Base-by-base conservation (phyloP, 2,329 filamentous ascomycete species). In the Talaromyces rugulosus region DNA sequence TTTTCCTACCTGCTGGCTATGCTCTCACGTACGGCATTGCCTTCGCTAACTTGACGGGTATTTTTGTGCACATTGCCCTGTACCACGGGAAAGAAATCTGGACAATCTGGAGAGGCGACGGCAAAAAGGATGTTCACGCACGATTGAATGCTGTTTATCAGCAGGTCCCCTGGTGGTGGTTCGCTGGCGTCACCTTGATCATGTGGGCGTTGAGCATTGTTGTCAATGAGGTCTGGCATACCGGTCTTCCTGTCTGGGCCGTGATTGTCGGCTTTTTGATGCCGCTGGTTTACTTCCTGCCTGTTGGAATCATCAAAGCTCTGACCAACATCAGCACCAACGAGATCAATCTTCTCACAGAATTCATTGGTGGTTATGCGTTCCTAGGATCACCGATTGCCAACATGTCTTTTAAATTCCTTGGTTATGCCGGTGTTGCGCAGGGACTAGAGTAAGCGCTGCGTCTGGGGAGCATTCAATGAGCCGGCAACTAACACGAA, bases 321-420 rank as follows among this genome's bases (percentile, higher is more conserved):
- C 64, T 80, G n/a, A 79, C 80, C 16, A 82, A 82, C 58, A 78
- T 82, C 56, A 72, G 78, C 60, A 79, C 78, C 34, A 83, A 83
- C 59, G 73, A 76, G 59, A 67, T 82, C 11, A 82, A 81, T 61
- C 70, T 82, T 6, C 69, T 82, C 30, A 77, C 78, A 9, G 79
- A 81, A 64, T 81, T 82, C 56, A 78, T 82, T 56, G 79, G 77
- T 1, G 80, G 80, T 1, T 81, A 81, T 69, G 72, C 80, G 50
- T 80, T 81, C 61, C 72, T 78, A 23, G 80, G 80, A 4, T 72
- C 71, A 34, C 80, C 80, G 0, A 68, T 83, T 11, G 80, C 79
- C 36, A 82, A 81, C 63, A 81, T 82, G 81, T 83, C 89, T 73
- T 90, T 90, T 77, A 90, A 90, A 72, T 89, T 87, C 68, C 90